A percentile compares a stretch with the other conserved stretches of the same genome.
phyloP scores from a whole-genome alignment of 2,329 filamentous ascomycete genomes.

The Epichloe scottii region DNA sequence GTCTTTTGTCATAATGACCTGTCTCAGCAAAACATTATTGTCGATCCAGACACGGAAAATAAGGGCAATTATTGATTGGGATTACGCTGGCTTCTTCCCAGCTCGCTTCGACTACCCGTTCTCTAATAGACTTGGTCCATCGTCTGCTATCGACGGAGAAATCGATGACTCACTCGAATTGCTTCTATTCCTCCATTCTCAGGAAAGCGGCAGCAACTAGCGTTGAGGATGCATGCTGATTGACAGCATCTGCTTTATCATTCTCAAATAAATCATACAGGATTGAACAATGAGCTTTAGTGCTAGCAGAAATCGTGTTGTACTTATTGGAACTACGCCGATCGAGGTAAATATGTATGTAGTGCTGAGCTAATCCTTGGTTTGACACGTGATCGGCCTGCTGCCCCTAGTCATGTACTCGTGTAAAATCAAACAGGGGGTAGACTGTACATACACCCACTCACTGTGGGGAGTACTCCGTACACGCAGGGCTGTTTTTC shows the following conservation, averaged over 20 bases:
- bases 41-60: slow-evolving; percentile 19
- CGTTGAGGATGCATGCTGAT: neutral
- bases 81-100: slow-evolving; percentile 25
- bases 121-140: slow-evolving; percentile 11
- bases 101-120: slow-evolving; percentile 13
- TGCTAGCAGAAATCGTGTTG: too few species aligned
- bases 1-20: slow-evolving; percentile 15
- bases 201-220: neutral
- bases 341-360: too few species aligned
- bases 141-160: slow-evolving; percentile 8
- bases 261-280: too few species aligned
- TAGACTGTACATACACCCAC: too few species aligned
- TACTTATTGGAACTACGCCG: too few species aligned
- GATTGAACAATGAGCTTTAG: too few species aligned
- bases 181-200: slow-evolving; percentile 5
- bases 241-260: neutral
- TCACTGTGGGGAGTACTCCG: too few species aligned
- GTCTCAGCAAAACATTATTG: slow-evolving; percentile 13
- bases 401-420: too few species aligned
- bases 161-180: slow-evolving; percentile 6
- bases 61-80: slow-evolving; percentile 25
- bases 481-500: too few species aligned
- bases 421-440: too few species aligned
- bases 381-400: too few species aligned
- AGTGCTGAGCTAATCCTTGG: too few species aligned